A percentile compares a stretch with the other conserved stretches of the same genome.
Conservation (phyloP, 257 asterid genomes). For the Jasminum sambac region DNA sequence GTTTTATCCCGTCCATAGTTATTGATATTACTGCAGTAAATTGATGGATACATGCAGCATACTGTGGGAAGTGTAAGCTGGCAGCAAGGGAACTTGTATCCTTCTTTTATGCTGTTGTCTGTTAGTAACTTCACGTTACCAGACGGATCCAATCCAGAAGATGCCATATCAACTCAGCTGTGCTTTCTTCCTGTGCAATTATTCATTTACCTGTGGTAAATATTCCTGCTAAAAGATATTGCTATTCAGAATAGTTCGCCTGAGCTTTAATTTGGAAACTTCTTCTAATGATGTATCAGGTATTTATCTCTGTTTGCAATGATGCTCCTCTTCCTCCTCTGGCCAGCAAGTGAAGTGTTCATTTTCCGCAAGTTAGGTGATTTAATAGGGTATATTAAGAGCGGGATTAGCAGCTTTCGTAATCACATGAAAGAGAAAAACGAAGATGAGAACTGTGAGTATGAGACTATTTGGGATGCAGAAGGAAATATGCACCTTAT, state of each 20-base stretch:
- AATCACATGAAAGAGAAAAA: conserved; percentile 60
- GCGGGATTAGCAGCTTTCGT: conserved; percentile 40
- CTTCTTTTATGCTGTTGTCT: conserved; percentile 93
- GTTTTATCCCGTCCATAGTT: conserved; percentile 8
- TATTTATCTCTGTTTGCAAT: conserved; percentile 64
- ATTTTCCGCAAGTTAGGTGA: conserved; percentile 39
- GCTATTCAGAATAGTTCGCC: not conserved
- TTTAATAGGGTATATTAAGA: conserved; percentile 39
- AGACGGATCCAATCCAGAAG: conserved; percentile 36
- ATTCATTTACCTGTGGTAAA: conserved; percentile 80
- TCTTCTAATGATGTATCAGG: conserved; percentile 52
- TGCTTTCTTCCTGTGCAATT: conserved; percentile 91
- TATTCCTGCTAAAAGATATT: not conserved
- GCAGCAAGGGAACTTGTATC: conserved; percentile 94
- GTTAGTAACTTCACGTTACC: conserved; percentile 46
- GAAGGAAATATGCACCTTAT: conserved; percentile 97
- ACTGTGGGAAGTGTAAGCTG: conserved; percentile 97
- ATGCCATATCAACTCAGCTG: conserved; percentile 51
- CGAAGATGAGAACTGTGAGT: conserved; percentile 81
- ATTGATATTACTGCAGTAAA: conserved; percentile 29
- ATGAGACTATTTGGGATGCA: conserved; percentile 93
- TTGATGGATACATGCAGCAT: conserved; percentile 60
- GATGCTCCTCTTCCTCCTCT: conserved; percentile 62
- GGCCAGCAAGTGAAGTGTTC: conserved; percentile 65
- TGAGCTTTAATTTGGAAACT: conserved; percentile 15